Evolutionary conservation across 495 filamentous ascomycete genomes (phyloP), one percentile per base, ranked within the genome.

Genomic region (Wilcoxina mikolae): DNA sequence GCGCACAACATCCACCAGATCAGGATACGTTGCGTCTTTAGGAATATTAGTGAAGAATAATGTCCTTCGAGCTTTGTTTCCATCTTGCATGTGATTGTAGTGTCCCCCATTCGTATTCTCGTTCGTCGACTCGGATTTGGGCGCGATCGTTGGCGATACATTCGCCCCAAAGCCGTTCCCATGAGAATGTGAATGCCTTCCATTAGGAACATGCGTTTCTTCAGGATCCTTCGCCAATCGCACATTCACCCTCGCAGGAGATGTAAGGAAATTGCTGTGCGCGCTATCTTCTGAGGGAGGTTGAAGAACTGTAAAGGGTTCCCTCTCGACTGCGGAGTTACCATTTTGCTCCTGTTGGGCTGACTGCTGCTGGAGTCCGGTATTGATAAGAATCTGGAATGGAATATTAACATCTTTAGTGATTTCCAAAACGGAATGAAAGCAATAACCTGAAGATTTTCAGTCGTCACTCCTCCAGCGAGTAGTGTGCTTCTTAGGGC

Each of bases 1-100:
- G 38, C 79, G 75, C 20, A 90, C 70, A 33, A 73, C 71, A n/a
- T 73, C 71, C 2, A 78, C 72, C 51, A 90, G 73, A 57, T 90
- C 84, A 42, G 71, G 70, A 57, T 86, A 79, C 1, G 78, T 82
- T 38, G 73, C 73, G 1, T 71, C 71, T n/a, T 83, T 77, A 0
- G 80, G 73, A 3, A 90, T 72, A 51, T 80, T 79, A 45, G 70
- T 69, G 27, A 87, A 69, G 29, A 77, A 67, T 22, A 90, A 55
- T 0, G 85, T 86, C 42, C 83, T 61, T 46, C 43, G n/a, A 18
- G 22, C 15, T 20, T 46, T 46, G 74, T 53, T 76, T 76, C 44
- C 77, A 76, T 54, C 68, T 68, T 12, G 31, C n/a, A n/a, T n/a
- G n/a, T n/a, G n/a, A n/a, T n/a, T n/a, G n/a, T n/a, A n/a, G n/a